Base-by-base conservation (phyloP, 352 stramenopile species). In the Detonula confervacea region DNA sequence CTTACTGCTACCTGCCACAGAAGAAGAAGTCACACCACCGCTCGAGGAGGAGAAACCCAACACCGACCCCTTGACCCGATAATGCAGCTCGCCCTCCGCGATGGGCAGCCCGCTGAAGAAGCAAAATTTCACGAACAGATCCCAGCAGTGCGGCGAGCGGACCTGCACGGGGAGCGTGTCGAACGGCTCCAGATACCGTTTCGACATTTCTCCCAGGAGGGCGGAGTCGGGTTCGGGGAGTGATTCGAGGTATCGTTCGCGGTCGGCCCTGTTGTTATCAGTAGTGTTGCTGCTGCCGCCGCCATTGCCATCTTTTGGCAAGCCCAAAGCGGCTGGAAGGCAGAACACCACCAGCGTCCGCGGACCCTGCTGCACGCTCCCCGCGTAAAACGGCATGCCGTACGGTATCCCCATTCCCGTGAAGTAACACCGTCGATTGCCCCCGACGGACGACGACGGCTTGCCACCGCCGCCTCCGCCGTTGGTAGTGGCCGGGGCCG, bases 321-420 rank as follows among this genome's bases (percentile, higher is more conserved):
- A 62, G 24, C 74, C 84, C 20, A 93, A 70, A 16, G 86, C 82
- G 6, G 77, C 85, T 20, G 88, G 88, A 20, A 91, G 64, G 61
- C 86, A 93, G 81, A 93, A 93, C 22, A 93, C 88, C n/a, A 93
- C 88, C n/a, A 93, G 70, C 6, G 88, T 93, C 55, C 84, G 66
- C 16, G 89, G 68, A 27, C 86, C 86, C 56, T 93, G 88, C 52
- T 87, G 80, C 0, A 93, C 86, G 54, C 75, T 83, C n/a, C 88
- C 88, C 0, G 88, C 88, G 77, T 92, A 93, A 69, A 91, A 93
- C 0, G 86, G 84, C 14, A 78, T 44, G 37, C 77, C 82, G 46
- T 77, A 81, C 11, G 78, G 63, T 47, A 93, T 90, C 0, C 81
- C 49, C 49, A 80, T 86, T n/a, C 88, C 88, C 0, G 81, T 88